These are phyloP conservation scores for Solanum gandarillasii DNA, from an alignment of 257 asterid genomes.

Conservation along the genomic window DNA sequence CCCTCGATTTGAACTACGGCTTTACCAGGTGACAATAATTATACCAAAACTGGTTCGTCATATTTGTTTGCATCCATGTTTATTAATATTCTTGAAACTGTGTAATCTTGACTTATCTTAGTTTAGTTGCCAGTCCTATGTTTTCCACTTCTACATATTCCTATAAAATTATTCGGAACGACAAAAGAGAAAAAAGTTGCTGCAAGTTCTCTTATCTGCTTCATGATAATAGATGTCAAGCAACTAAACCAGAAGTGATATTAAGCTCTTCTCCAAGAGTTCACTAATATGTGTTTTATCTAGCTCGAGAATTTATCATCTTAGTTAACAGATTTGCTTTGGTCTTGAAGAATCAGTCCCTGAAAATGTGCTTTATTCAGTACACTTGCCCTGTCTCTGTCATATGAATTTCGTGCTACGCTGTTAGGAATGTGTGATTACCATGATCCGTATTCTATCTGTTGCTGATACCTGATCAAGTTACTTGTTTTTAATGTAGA, in stretches of 20 bases:
- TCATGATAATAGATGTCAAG: not conserved
- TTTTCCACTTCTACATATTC: not conserved
- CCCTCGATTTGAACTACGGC: constrained; percentile 87
- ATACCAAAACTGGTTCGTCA: not conserved
- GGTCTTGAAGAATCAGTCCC: not conserved
- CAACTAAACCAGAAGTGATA: not conserved
- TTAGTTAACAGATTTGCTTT: not conserved
- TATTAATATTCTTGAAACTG: not conserved
- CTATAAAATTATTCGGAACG: not conserved
- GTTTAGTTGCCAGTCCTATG: not conserved
- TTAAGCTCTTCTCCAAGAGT: not conserved
- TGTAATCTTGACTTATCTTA: not conserved
- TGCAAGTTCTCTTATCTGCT: not conserved
- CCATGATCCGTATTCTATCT: not conserved
- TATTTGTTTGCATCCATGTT: not conserved
- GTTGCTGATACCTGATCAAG: not conserved
- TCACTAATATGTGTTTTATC: not conserved
- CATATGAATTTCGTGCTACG: not conserved
- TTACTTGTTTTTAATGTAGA: constrained; percentile 19
- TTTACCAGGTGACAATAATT: constrained; percentile 52
- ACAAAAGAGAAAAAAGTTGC: not conserved
- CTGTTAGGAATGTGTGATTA: not conserved
- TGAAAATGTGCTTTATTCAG: not conserved
- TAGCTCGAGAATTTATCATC: not conserved
- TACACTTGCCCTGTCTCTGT: not conserved